A percentile compares a stretch with the other conserved stretches of the same genome.
phyloP scores from a whole-genome alignment of 2,329 filamentous ascomycete genomes.

The Phyllosticta paracitricarpa region DNA sequence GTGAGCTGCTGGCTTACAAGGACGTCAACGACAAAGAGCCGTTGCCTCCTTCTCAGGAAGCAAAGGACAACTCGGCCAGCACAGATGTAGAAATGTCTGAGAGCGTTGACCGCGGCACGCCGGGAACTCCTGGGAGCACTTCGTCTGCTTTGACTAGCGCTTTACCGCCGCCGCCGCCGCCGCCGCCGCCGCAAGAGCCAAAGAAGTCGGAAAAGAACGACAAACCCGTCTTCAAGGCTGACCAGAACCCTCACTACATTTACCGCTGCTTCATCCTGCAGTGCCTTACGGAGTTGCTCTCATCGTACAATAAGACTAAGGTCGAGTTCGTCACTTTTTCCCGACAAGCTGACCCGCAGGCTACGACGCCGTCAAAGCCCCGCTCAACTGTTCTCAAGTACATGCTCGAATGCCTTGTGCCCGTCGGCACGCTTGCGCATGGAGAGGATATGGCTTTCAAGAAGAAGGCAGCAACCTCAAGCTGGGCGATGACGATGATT shows the following conservation, averaged over 20 bases:
- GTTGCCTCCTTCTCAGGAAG: slow-evolving; percentile 34
- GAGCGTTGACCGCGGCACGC: slow-evolving; percentile 16
- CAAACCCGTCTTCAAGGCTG: slow-evolving; percentile 75
- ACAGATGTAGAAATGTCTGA: slow-evolving; percentile 42
- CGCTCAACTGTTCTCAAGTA: slow-evolving; percentile 90
- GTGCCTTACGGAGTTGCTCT: slow-evolving; percentile 79
- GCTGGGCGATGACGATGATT: slow-evolving; percentile 76
- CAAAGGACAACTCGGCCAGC: slow-evolving; percentile 18
- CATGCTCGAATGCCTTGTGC: slow-evolving; percentile 69
- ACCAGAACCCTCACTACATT: slow-evolving; percentile 91
- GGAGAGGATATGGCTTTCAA: slow-evolving; percentile 67
- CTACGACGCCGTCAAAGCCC: slow-evolving; percentile 84
- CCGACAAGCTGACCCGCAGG: slow-evolving; percentile 73
- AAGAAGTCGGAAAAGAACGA: slow-evolving; percentile 42
- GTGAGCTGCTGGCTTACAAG: slow-evolving; percentile 81
- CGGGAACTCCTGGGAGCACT: slow-evolving; percentile 13
- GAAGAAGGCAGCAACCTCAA: slow-evolving; percentile 76
- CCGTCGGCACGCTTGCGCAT: slow-evolving; percentile 55
- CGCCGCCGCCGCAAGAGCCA: slow-evolving; percentile 26
- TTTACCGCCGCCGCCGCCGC: not conserved
- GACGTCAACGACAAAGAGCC: slow-evolving; percentile 82
- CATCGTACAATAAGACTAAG: slow-evolving; percentile 89
- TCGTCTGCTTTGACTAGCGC: slow-evolving; percentile 16
- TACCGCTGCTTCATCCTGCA: slow-evolving; percentile 93
- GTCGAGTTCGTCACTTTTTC: slow-evolving; percentile 99